Evolutionary conservation across 2,329 filamentous ascomycete genomes (phyloP), one percentile per base, ranked within the genome.

Genomic region (Pseudogymnoascus sp.): DNA sequence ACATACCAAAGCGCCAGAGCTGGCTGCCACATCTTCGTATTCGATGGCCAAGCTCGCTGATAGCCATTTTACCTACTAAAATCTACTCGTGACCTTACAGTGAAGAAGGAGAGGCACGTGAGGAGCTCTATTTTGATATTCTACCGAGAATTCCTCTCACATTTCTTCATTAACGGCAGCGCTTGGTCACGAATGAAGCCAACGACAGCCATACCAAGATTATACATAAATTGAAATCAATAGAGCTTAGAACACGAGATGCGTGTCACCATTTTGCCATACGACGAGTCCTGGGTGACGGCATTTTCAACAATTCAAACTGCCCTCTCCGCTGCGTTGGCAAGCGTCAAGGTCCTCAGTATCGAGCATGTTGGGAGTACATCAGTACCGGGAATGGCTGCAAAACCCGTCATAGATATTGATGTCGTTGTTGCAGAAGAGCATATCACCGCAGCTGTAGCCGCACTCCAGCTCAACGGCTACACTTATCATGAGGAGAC

Each of bases 331-430:
- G n/a, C 43, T 1, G 64, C 62, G 11, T 58, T 68, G 7, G 21
- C 19, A 38, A 59, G 58, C 5, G 26, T 63, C 21, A 58, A 65
- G 1, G 60, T 62, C 59, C 69, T 72, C 16, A 64, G 70, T 21
- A 70, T 83, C 60, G 66, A 72, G 16, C 81, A 83, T 67, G 73
- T 78, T 33, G 81, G 81, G 26, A 82, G 79, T 11, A 83, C 81
- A 29, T 78, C 78, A 60, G 73, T 83, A 6, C 78, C 78, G 0
- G 72, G 70, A 6, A 74, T 83, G 3, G 73, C 78, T 0, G 81
- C 81, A 52, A 83, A 83, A 70, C 72, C 74, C 31, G 71, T 82
- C 55, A 79, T 83, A 55, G 81, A 83, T 67, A 74, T 83, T 29
- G 81, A 83, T 66, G 69, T 83, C 7, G 72, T 77, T 3, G 73